Evolutionary conservation across 129 eudicot species (phyloP).

Genomic region (Lonicera japonica): DNA sequence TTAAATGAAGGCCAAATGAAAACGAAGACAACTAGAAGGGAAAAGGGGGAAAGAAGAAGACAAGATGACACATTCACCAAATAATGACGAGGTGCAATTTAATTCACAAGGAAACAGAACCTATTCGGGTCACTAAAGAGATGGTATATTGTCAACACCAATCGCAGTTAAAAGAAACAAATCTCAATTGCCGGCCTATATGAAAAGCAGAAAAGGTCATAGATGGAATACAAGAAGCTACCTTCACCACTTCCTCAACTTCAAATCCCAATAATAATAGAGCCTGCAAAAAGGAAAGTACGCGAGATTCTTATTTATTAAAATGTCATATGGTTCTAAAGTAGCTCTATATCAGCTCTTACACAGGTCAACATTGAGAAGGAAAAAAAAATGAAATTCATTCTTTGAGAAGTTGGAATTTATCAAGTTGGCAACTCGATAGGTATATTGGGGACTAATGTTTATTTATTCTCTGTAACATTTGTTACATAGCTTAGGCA

Average conservation of each 20-base stretch:
- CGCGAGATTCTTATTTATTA: neutral
- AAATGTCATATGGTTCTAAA: neutral
- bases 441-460: too few relatives aligned
- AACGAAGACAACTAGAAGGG: too few relatives aligned
- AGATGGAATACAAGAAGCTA: constrained; percentile 15
- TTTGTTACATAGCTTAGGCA: too few relatives aligned
- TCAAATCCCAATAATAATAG: constrained; percentile 61
- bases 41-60: too few relatives aligned
- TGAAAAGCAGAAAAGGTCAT: neutral
- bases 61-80: too few relatives aligned
- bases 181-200: neutral
- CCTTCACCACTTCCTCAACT: constrained; percentile 63
- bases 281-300: constrained; percentile 42
- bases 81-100: too few relatives aligned
- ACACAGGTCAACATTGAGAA: neutral
- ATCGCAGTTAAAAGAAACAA: neutral
- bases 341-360: neutral
- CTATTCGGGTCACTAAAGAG: neutral
- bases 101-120: neutral
- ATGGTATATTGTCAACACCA: neutral
- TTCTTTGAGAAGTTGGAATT: neutral
- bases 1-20: too few relatives aligned
- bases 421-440: too few relatives aligned
- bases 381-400: neutral
- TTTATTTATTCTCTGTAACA: too few relatives aligned